phyloP scores from a whole-genome alignment of 371 early-diverging fungal genomes.

The Lichtheimia corymbifera region DNA sequence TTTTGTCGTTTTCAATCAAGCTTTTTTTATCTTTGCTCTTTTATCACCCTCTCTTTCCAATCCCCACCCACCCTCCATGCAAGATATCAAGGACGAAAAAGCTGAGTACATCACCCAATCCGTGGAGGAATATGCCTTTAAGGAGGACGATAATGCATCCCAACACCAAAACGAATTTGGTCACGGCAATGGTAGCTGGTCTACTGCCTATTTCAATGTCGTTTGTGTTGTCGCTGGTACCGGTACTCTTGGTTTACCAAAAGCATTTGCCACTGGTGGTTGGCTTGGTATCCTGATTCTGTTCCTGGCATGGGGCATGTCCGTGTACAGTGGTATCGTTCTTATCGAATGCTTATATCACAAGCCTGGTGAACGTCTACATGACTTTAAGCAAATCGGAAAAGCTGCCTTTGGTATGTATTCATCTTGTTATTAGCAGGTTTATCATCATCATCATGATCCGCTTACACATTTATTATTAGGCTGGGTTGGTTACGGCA shows the following conservation, averaged over 20 bases:
- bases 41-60: neutral
- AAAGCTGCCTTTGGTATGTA: slow-evolving; percentile 52
- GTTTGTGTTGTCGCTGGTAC: slow-evolving; percentile 85
- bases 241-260: slow-evolving; percentile 78
- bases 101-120: slow-evolving; percentile 34
- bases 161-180: slow-evolving; percentile 24
- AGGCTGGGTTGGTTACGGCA: slow-evolving; percentile 59
- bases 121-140: slow-evolving; percentile 32
- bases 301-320: slow-evolving; percentile 37
- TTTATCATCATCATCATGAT: too few species aligned
- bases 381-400: slow-evolving; percentile 65
- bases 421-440: too few species aligned
- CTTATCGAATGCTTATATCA: slow-evolving; percentile 42
- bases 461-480: neutral
- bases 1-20: neutral
- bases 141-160: slow-evolving; percentile 11
- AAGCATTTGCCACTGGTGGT: slow-evolving; percentile 39
- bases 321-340: slow-evolving; percentile 41
- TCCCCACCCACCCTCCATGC: neutral
- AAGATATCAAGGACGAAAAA: slow-evolving; percentile 10
- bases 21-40: neutral
- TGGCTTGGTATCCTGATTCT: slow-evolving; percentile 49
- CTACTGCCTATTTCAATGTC: slow-evolving; percentile 62
- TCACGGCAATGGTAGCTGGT: slow-evolving; percentile 37
- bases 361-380: slow-evolving; percentile 53